phyloP scores from a whole-genome alignment of 805 yeast species.

The Spathaspora boniae region DNA sequence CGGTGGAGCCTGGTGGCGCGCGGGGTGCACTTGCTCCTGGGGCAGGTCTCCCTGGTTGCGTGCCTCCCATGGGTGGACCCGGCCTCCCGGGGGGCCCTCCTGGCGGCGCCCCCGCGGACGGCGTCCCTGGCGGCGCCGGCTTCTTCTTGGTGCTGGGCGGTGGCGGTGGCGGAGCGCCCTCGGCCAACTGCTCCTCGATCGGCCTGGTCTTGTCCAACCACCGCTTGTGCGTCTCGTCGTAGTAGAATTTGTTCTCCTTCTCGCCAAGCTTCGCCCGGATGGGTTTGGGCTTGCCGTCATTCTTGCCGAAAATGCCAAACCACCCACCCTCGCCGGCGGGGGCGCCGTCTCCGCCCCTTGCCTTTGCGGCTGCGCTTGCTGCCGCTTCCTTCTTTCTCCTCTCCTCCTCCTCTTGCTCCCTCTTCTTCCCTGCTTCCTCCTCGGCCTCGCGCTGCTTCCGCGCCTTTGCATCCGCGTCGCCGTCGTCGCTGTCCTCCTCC shows the following conservation, averaged over 20 bases:
- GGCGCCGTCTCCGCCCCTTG: slow-evolving; percentile 10
- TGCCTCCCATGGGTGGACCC: neutral
- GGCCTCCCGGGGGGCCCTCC: neutral
- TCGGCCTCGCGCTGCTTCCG: slow-evolving; percentile 17
- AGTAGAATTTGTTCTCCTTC: slow-evolving; percentile 58
- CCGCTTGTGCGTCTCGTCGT: slow-evolving; percentile 77
- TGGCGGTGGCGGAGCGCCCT: slow-evolving; percentile 69
- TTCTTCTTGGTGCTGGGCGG: slow-evolving; percentile 31
- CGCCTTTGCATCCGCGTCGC: slow-evolving; percentile 36
- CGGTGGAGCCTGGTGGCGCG: slow-evolving; percentile 11
- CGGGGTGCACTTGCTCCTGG: slow-evolving; percentile 9
- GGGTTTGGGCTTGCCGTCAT: slow-evolving; percentile 68
- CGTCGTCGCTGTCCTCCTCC: slow-evolving; percentile 48
- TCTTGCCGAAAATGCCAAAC: slow-evolving; percentile 30
- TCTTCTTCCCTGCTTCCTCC: slow-evolving; percentile 15
- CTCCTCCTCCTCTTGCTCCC: slow-evolving; percentile 18
- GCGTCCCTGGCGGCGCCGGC: slow-evolving; percentile 6
- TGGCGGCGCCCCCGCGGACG: neutral
- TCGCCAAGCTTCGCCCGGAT: slow-evolving; percentile 85
- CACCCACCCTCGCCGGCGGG: slow-evolving; percentile 28
- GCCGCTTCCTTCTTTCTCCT: slow-evolving; percentile 11
- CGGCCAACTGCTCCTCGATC: slow-evolving; percentile 57
- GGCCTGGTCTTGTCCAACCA: slow-evolving; percentile 78
- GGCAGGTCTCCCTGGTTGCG: neutral
- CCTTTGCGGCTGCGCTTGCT: slow-evolving; percentile 1